Base-by-base conservation (phyloP, 2,329 filamentous ascomycete genomes). In the Calonectria crousiana region DNA sequence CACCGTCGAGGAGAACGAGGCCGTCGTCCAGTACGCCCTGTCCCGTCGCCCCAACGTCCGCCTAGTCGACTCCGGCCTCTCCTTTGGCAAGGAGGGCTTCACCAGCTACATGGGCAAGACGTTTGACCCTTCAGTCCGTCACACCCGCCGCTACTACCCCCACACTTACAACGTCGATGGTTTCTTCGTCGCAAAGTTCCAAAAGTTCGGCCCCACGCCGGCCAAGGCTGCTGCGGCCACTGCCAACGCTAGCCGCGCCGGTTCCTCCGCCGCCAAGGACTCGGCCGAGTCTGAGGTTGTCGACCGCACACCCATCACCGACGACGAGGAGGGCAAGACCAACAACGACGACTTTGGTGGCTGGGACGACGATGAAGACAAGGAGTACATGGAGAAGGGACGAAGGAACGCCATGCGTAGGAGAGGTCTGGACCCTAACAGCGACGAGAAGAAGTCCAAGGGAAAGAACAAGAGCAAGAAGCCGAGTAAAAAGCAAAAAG, bases 161-260 rank as follows among this genome's bases (percentile, higher is more conserved):
- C 95, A 98, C 84, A 91, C 94, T 26, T 95, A 97, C 88, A 98
- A 98, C 86, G 95, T 99, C 41, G 97, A 98, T 84, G 97, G 97
- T 77, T 99, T 99, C 92, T 99, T 95, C 84, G 97, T 99, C 75
- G 95, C 95, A 82, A 99, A 99, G 86, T 94, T 99, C 87, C 96
- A 98, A 86, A 99, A 99, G 90, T 92, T 92, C 20, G 96, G 92
- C 0, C 94, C 95, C 4, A 95, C 94, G 51, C 93, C 94, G 1
- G 86, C 89, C 71, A 91, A 90, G 75, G 76, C 76, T 58, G 64
- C 75, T 18, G 81, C 76, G 6, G 13, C 87, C 36, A 74, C 36
- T 18, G 80, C 80, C 18, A 64, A 49, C 34, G 64, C 86, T 32
- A 75, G 75, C 60, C 87, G 88, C 69, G 81, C 80, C 69, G 71